Evolutionary conservation across 345 rosid species (phyloP), one percentile per base, ranked within the genome.

Genomic region (Aquilaria yunnanensis): DNA sequence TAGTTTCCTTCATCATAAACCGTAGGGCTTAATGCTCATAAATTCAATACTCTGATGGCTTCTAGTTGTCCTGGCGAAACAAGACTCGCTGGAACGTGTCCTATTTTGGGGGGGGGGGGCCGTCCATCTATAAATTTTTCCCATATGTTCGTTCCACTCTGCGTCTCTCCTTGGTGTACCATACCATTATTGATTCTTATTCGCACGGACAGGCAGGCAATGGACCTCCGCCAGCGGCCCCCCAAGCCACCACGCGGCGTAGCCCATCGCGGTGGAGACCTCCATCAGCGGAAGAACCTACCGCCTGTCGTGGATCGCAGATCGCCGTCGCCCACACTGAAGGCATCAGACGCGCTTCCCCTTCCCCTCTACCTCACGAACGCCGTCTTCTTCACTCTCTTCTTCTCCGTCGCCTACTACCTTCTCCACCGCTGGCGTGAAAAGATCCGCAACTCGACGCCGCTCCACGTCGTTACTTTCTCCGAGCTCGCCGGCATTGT

Each of bases 351-450:
- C 54, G 96, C 97, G 2, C 89, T 91, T 30, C 96, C 92, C 6
- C 81, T 88, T 11, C 96, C 97, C 2, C 77, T 88, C 7, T 85
- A 86, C 72, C 78, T 91, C 12, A 84, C 94, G 14, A 88, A 88
- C 78, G 79, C 84, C 67, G 70, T 91, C 59, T 88, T 91, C 88
- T 85, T 91, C 85, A 83, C 85, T 3, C 88, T 91, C 61, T 91
- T 91, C 81, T 91, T 91, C 83, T 84, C 96, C 68, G 94, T 85
- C 60, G 92, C 89, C 1, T 91, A 91, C 57, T 88, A 73, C 57
- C 87, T 91, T 46, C 94, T 91, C 73, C 91, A 79, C 70, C 80
- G 98, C 3, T 91, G 97, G 97, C 88, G 96, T 11, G 94, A 91
- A 59, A 91, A 91, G 94, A 91, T 86, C 87, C 96, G 96, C 50